These are phyloP conservation scores for Lasiosphaeris hirsuta DNA, from an alignment of 495 filamentous ascomycete species.

Conservation along the genomic window DNA sequence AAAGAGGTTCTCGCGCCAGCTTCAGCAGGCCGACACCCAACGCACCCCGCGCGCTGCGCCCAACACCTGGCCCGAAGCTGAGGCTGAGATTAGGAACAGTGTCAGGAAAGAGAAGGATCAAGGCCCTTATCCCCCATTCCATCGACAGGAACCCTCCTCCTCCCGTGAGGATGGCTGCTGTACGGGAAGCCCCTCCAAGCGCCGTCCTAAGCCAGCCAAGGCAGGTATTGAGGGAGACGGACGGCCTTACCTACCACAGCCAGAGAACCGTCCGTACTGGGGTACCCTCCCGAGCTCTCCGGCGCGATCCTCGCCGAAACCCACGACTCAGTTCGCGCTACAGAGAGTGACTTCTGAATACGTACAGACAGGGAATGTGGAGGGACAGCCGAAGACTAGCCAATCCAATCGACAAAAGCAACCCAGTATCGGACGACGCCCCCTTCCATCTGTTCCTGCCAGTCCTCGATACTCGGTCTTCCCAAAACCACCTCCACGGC, in stretches of 20 bases:
- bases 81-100: background rate
- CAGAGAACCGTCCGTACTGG: constrained; percentile 16
- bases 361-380: background rate
- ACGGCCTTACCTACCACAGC: background rate
- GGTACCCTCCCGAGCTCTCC: constrained; percentile 13
- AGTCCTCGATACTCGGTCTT: constrained; percentile 19
- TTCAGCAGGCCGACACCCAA: constrained; percentile 1
- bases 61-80: constrained; percentile 3
- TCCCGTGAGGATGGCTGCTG: constrained; percentile 16
- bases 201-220: constrained; percentile 2
- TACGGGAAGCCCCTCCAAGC: constrained; percentile 17
- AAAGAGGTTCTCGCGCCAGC: constrained; percentile 11
- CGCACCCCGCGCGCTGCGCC: background rate
- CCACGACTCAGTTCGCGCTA: background rate
- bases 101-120: constrained; percentile 7
- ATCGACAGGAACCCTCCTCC: background rate
- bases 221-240: background rate
- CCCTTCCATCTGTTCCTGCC: constrained; percentile 1
- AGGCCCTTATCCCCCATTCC: constrained; percentile 8
- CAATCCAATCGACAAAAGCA: background rate
- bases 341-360: background rate
- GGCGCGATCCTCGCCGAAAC: background rate
- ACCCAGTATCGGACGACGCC: constrained; percentile 10
- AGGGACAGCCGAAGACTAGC: background rate
- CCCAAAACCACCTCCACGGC: constrained; percentile 10